phyloP scores from a whole-genome alignment of 2,329 filamentous ascomycete genomes.

The Paecilomyces variotii region DNA sequence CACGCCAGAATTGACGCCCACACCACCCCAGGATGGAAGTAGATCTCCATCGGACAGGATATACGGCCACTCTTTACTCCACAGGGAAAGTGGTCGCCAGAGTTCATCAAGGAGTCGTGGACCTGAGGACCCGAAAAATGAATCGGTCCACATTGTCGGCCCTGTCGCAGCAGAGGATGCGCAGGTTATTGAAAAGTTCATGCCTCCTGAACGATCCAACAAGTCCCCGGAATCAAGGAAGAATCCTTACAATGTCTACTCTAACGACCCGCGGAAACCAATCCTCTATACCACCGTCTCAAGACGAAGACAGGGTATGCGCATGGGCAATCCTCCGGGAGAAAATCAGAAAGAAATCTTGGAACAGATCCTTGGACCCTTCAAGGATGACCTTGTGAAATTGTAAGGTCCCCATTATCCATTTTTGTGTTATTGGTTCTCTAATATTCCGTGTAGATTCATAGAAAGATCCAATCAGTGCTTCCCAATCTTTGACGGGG shows the following conservation, averaged over 20 bases:
- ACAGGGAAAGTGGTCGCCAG: constrained; percentile 19
- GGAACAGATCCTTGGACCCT: constrained; percentile 53
- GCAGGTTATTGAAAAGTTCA: constrained; percentile 53
- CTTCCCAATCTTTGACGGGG: constrained; percentile 54
- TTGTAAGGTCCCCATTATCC: constrained; percentile 38
- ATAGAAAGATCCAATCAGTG: constrained; percentile 50
- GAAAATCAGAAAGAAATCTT: constrained; percentile 48
- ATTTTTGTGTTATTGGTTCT: constrained; percentile 1
- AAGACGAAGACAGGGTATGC: constrained; percentile 41
- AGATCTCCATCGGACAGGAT: constrained; percentile 10
- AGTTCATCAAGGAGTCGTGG: constrained; percentile 24
- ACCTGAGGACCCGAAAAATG: constrained; percentile 29
- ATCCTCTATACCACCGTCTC: constrained; percentile 44
- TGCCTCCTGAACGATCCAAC: constrained; percentile 37
- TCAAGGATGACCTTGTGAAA: constrained; percentile 43
- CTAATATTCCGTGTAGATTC: constrained; percentile 34
- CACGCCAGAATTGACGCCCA: constrained; percentile 19
- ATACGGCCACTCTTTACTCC: constrained; percentile 15
- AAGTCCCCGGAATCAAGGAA: constrained; percentile 32
- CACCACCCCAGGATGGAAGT: constrained; percentile 10
- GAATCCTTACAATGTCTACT: constrained; percentile 44
- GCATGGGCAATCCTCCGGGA: constrained; percentile 33
- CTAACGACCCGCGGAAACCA: constrained; percentile 38
- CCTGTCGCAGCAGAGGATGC: constrained; percentile 54
- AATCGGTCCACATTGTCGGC: constrained; percentile 49